These are phyloP conservation scores for Coemansia sp. DNA, from an alignment of 192 early-diverging fungal genomes.

Conservation along the genomic window DNA sequence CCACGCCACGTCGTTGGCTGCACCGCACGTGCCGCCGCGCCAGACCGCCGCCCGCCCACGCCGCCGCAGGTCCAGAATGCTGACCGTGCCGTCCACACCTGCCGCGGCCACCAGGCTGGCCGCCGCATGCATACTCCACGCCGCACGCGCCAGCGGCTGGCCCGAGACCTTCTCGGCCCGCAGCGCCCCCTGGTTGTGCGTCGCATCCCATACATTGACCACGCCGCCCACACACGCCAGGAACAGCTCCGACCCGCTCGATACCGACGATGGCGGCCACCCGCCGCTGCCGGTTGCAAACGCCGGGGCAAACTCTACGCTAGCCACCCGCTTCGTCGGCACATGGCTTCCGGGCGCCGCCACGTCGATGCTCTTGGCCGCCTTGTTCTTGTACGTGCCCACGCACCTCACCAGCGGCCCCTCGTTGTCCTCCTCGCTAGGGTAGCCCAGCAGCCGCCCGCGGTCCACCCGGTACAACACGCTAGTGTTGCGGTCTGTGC, in stretches of 20 bases:
- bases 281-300: neutral
- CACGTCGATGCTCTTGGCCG: constrained; percentile 40
- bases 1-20: constrained; percentile 57
- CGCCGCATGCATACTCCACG: constrained; percentile 39
- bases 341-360: constrained; percentile 46
- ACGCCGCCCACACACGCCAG: constrained; percentile 41
- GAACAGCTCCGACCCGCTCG: constrained; percentile 22
- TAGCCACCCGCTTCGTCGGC: constrained; percentile 30
- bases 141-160: constrained; percentile 28
- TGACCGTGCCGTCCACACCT: constrained; percentile 28
- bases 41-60: constrained; percentile 51
- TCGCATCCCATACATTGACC: constrained; percentile 46
- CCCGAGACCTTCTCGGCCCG: constrained; percentile 36
- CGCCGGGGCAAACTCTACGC: constrained; percentile 48
- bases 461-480: constrained; percentile 50
- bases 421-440: constrained; percentile 3
- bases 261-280: constrained; percentile 25
- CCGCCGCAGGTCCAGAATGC: constrained; percentile 43
- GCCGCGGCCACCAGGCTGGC: constrained; percentile 34
- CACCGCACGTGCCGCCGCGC: constrained; percentile 19
- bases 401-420: constrained; percentile 38
- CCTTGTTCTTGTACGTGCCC: constrained; percentile 49
- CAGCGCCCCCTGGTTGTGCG: constrained; percentile 27
- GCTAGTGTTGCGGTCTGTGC: constrained; percentile 44
- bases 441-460: constrained; percentile 29